Evolutionary conservation across 768 basidiomycete species (phyloP).

Genomic region (Kwoniella botswanensis): DNA sequence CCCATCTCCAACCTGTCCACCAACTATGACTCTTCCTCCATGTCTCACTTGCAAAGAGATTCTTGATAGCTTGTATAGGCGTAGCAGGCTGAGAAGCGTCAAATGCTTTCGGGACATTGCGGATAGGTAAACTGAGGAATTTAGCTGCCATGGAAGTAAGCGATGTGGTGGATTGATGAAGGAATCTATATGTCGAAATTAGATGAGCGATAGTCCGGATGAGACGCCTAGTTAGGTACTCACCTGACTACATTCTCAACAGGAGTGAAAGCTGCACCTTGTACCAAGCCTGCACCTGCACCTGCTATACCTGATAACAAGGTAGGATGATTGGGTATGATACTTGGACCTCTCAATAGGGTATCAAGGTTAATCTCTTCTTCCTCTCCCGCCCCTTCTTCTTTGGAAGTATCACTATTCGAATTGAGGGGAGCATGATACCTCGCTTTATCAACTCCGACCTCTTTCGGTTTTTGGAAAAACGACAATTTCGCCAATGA

Average conservation of each 20-base stretch:
- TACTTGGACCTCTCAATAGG: constrained; percentile 38
- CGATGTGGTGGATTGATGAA: constrained; percentile 41
- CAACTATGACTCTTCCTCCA: constrained; percentile 46
- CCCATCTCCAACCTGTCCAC: constrained; percentile 56
- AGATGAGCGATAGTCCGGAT: not conserved
- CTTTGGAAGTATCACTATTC: not conserved
- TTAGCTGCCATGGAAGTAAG: constrained; percentile 32
- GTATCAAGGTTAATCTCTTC: constrained; percentile 35
- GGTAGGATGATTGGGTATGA: constrained; percentile 53
- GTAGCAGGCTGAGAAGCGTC: constrained; percentile 22
- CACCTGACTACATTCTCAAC: constrained; percentile 56
- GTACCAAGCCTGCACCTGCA: constrained; percentile 50
- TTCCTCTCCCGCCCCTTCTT: constrained; percentile 22
- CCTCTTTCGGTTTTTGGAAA: constrained; percentile 28
- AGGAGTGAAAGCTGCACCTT: constrained; percentile 54
- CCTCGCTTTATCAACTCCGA: not conserved
- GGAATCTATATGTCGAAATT: constrained; percentile 24
- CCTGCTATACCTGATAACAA: constrained; percentile 52
- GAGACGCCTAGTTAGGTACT: not conserved
- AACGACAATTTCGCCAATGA: constrained; percentile 39
- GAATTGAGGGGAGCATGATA: not conserved
- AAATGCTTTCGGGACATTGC: constrained; percentile 17
- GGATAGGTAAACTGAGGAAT: constrained; percentile 31
- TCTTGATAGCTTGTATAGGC: constrained; percentile 39
- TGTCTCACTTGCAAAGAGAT: constrained; percentile 42